phyloP scores from a whole-genome alignment of 164 flowering plant species.

The Aristolochia fimbriata region DNA sequence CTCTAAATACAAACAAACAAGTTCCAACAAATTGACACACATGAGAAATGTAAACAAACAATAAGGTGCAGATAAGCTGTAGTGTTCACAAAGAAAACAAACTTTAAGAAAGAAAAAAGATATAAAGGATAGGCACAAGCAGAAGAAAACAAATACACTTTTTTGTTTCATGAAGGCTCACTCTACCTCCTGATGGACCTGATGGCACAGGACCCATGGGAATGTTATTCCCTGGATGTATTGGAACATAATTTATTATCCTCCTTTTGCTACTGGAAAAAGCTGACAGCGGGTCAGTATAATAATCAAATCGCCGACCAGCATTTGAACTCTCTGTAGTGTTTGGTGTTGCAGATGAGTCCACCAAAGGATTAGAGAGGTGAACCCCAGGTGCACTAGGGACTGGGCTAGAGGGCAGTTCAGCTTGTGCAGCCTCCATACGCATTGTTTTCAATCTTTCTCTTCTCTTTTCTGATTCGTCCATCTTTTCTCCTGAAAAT shows the following conservation, averaged over 20 bases:
- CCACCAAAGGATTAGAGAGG: conserved; percentile 57
- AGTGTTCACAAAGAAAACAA: neutral
- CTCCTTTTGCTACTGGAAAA: conserved; percentile 42
- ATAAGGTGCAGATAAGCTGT: conserved; percentile 2
- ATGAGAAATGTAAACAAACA: too few species aligned
- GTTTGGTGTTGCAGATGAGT: conserved; percentile 15
- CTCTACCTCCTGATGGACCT: neutral
- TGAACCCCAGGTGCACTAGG: conserved; percentile 7
- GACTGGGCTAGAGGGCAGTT: conserved; percentile 6
- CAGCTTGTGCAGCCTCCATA: conserved; percentile 41
- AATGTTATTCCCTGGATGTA: too few species aligned
- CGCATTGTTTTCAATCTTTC: conserved; percentile 79
- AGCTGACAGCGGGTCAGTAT: conserved; percentile 75
- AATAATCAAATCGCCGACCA: conserved; percentile 58
- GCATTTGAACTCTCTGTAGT: conserved; percentile 5
- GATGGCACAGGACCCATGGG: neutral
- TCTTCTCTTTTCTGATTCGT: conserved; percentile 50
- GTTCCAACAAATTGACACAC: too few species aligned
- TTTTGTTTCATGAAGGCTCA: neutral
- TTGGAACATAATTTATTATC: neutral
- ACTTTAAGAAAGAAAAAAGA: neutral
- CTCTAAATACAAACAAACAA: too few species aligned
- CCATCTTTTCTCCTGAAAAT: conserved; percentile 1
- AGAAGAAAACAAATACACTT: neutral
- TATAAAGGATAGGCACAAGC: neutral